Base-by-base conservation (phyloP, 1,284 basidiomycete species). In the Cutaneotrichosporon daszewskae region DNA sequence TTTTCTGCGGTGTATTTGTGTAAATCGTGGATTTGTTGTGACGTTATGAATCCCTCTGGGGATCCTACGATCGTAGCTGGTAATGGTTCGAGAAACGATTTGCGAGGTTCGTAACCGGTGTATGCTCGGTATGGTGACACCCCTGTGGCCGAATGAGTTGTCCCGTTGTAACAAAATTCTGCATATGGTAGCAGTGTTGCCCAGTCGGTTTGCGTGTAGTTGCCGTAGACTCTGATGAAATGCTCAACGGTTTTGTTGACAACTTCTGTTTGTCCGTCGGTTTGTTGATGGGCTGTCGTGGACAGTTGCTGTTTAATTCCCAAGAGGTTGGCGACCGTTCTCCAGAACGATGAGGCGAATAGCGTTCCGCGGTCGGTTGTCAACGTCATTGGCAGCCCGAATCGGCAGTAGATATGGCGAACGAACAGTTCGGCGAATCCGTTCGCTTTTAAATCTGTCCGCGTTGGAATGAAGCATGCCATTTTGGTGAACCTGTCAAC, bases 161-260 rank as follows among this genome's bases (percentile, higher is more conserved):
- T 47, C 49, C 74, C 75, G 54, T 78, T 77, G 55, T 74, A 76
- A 1, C 62, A 56, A 44, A 78, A 78, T 53, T 77, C 71, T 0
- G 73, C 72, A 5, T 74, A 41, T 0, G 72, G 64, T 1, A 78
- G 59, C n/a, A 68, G 70, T 10, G 71, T 14, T 0, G 59, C 44
- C 77, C 76, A 79, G 10, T 76, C 70, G 23, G 60, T 56, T 45
- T 79, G 73, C 13, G 72, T 59, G n/a, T 66, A 57, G 24, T 72
- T 63, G 3, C 16, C n/a, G 40, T 47, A 64, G n/a, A 49, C 26
- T 4, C 55, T 49, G 3, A 66, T 43, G 35, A 58, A 67, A 60
- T 75, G 73, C 32, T 78, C 72, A 2, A 79, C 48, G 0, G 53
- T 60, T 45, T 75, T 73, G 49, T 77, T 77, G 12, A 68, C 49